These are phyloP conservation scores for Claviceps africana DNA, from an alignment of 2,329 filamentous ascomycete genomes.

Conservation along the genomic window DNA sequence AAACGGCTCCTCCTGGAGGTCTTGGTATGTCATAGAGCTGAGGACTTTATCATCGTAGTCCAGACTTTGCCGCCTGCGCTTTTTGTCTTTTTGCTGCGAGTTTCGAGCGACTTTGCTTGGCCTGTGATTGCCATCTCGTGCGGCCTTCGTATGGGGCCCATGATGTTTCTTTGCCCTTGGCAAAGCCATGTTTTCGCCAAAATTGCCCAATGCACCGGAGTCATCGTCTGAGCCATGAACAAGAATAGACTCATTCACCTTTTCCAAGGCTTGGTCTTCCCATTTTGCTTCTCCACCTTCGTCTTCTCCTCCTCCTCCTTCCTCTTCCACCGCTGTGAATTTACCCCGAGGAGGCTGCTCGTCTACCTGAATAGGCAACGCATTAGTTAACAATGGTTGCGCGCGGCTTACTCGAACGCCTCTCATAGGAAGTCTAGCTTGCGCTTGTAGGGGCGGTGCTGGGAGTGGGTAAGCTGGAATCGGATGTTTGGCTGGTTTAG, in stretches of 20 bases:
- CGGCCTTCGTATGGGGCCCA: slow-evolving; percentile 8
- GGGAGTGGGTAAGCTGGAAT: slow-evolving; percentile 10
- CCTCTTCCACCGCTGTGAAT: slow-evolving; percentile 9
- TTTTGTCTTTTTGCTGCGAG: slow-evolving; percentile 16
- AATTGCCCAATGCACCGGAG: slow-evolving; percentile 9
- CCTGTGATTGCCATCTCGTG: slow-evolving; percentile 12
- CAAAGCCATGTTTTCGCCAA: slow-evolving; percentile 12
- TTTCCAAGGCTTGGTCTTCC: slow-evolving; percentile 9
- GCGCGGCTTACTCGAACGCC: slow-evolving; percentile 9
- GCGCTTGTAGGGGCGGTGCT: slow-evolving; percentile 8
- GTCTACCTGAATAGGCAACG: slow-evolving; percentile 1
- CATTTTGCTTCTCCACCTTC: slow-evolving; percentile 10
- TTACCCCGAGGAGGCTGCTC: not conserved
- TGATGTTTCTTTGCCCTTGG: slow-evolving; percentile 13
- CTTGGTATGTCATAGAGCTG: slow-evolving; percentile 37
- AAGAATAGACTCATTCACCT: slow-evolving; percentile 8
- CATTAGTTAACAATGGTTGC: not conserved
- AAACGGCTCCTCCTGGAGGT: slow-evolving; percentile 38
- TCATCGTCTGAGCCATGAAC: slow-evolving; percentile 14
- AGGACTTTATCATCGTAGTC: slow-evolving; percentile 46
- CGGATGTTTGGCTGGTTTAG: slow-evolving; percentile 9
- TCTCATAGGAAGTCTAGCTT: slow-evolving; percentile 26
- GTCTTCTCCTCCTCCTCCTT: slow-evolving; percentile 11
- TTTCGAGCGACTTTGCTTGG: slow-evolving; percentile 8
- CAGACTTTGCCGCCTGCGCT: slow-evolving; percentile 29